Base-by-base conservation (phyloP, 1,139 yeast genomes). In the Scheffersomyces insectosa region DNA sequence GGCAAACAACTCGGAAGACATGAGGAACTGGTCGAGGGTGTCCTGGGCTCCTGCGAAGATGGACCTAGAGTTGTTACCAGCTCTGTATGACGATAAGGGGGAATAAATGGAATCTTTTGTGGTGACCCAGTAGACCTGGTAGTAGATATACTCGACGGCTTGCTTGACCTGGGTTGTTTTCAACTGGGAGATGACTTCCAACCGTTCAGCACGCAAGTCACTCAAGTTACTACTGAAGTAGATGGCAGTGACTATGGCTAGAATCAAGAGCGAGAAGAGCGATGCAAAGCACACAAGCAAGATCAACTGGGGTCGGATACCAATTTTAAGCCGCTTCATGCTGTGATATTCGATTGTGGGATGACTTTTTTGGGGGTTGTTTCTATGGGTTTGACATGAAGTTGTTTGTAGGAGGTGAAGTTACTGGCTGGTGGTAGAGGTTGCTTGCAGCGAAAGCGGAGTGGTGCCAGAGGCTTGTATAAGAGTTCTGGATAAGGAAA, bases 141-240 rank as follows among this genome's bases (percentile, higher is more conserved):
- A 87, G 57, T 81, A 85, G 20, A 83, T 66, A 45, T 73, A 77
- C 49, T 78, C 77, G 47, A 88, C 66, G 32, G 81, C 77, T 63
- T 88, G 97, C 42, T 76, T 76, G 11, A 89, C 73, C 61, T 90
- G 97, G 0, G 93, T 79, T 0, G 93, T 80, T 61, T 88, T 89
- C 44, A 90, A 69, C 59, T 86, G 87, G 7, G 96, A 86, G 12
- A 89, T 86, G 39, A 88, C 88, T 56, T 79, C 80, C 33, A 90
- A 68, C 45, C 90, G 75, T 50, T 88, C 93, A 2, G 84, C 80
- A 50, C 95, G 73, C 39, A 87, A 66, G 41, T 75, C 66, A 39
- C 82, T 77, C 46, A 85, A 80, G 52, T 82, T 85, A 25, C 71
- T 62, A 13, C 89, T 80, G 58, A 87, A 88, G 64, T 87, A 88